Evolutionary conservation across 495 filamentous ascomycete genomes (phyloP).

Genomic region (Lasiosphaeris hirsuta): DNA sequence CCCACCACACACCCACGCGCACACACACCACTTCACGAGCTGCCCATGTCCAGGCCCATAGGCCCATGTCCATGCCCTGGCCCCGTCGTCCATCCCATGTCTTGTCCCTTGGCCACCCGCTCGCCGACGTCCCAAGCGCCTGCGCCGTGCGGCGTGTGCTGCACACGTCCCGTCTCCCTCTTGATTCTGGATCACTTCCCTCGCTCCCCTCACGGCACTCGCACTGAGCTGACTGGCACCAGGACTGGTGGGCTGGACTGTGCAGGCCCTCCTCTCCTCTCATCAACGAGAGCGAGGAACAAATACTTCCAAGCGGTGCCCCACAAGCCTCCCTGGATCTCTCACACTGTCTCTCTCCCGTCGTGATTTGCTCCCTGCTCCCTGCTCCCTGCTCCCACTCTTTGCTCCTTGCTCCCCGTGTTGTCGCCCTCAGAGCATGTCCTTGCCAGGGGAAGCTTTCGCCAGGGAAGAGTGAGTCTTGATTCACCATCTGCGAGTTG

Average conservation of each 20-base stretch:
- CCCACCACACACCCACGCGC: slow-evolving; percentile 8
- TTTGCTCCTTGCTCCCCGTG: no score
- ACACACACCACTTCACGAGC: not conserved
- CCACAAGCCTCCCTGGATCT: not conserved
- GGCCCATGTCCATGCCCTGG: not conserved
- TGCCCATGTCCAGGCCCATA: not conserved
- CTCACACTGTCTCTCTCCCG: slow-evolving; percentile 3
- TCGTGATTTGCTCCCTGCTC: slow-evolving; percentile 7
- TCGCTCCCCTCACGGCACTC: not conserved
- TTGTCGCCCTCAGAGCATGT: no score
- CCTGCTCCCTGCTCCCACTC: no score
- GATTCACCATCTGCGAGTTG: slow-evolving; percentile 9
- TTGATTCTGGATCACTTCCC: slow-evolving; percentile 2
- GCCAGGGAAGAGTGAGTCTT: not conserved
- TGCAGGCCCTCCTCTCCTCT: not conserved
- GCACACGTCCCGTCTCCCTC: slow-evolving; percentile 1
- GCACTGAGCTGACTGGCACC: not conserved
- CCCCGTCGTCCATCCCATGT: not conserved
- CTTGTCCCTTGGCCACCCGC: not conserved
- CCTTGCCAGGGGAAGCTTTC: slow-evolving; percentile 5
- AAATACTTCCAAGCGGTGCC: slow-evolving; percentile 9
- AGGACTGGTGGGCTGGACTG: not conserved
- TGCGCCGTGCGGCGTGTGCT: not conserved
- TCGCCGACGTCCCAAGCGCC: slow-evolving; percentile 3
- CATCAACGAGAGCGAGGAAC: slow-evolving; percentile 3